Evolutionary conservation across 371 early-diverging fungal species (phyloP).

Genomic region (Thermomucor indicae-seudaticae): DNA sequence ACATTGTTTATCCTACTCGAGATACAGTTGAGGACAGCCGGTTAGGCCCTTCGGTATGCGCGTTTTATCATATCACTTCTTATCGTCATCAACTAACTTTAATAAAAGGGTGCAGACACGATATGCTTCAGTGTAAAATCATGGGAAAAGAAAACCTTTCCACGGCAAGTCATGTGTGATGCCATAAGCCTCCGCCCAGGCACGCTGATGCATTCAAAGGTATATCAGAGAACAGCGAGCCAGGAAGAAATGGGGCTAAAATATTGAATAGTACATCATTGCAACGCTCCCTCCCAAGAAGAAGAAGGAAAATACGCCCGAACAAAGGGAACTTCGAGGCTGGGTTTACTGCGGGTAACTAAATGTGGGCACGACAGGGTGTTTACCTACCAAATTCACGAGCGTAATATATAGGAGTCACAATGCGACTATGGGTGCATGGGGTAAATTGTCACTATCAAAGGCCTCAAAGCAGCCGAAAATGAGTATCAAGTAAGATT

Average conservation of each 20-base stretch:
- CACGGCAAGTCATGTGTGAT: constrained; percentile 38
- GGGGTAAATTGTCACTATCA: constrained; percentile 32
- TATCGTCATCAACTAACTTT: neutral
- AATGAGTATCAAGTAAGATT: constrained; percentile 31
- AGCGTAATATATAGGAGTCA: constrained; percentile 44
- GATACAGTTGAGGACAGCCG: constrained; percentile 28
- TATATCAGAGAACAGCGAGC: constrained; percentile 3
- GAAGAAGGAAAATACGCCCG: too few species aligned
- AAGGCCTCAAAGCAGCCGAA: constrained; percentile 24
- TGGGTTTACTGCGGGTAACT: constrained; percentile 43
- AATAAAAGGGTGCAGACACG: constrained; percentile 37
- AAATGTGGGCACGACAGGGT: neutral
- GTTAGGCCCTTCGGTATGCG: constrained; percentile 30
- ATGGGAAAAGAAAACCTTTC: constrained; percentile 39
- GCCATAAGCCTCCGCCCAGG: constrained; percentile 39
- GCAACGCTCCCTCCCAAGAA: constrained; percentile 18
- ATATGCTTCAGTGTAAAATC: constrained; percentile 28
- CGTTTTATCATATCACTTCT: neutral
- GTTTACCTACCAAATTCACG: neutral
- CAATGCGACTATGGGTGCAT: constrained; percentile 40
- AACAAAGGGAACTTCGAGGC: constrained; percentile 17
- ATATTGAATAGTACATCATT: constrained; percentile 31
- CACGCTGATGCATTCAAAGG: constrained; percentile 45
- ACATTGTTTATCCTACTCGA: constrained; percentile 24
- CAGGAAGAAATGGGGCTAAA: neutral